phyloP scores from a whole-genome alignment of 768 basidiomycete species.

The Termitomyces sp. region DNA sequence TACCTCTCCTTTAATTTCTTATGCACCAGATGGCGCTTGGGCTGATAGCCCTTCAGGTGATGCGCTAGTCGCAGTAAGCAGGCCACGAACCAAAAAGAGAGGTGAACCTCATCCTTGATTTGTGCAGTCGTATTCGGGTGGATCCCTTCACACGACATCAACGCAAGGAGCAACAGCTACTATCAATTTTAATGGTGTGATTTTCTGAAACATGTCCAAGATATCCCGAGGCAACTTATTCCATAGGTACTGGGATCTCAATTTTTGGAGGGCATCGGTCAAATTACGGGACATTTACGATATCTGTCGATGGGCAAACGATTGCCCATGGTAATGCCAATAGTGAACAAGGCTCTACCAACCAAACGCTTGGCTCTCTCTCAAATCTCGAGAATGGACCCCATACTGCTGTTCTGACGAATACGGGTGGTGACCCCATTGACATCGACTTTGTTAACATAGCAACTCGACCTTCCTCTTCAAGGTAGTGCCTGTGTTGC shows the following conservation, averaged over 20 bases:
- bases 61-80: slow-evolving; percentile 33
- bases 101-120: background rate
- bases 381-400: slow-evolving; percentile 38
- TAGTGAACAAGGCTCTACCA: slow-evolving; percentile 19
- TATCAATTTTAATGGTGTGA: slow-evolving; percentile 46
- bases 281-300: slow-evolving; percentile 43
- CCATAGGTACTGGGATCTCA: slow-evolving; percentile 46
- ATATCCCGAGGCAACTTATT: background rate
- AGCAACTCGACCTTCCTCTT: slow-evolving; percentile 32
- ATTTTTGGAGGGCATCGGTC: slow-evolving; percentile 45
- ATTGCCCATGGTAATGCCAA: slow-evolving; percentile 32
- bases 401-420: slow-evolving; percentile 47
- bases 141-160: slow-evolving; percentile 41
- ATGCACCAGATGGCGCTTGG: slow-evolving; percentile 49
- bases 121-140: slow-evolving; percentile 39
- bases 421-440: slow-evolving; percentile 37
- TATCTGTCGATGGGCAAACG: slow-evolving; percentile 41
- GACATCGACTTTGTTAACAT: slow-evolving; percentile 51
- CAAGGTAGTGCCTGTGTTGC: slow-evolving; percentile 23
- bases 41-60: slow-evolving; percentile 38
- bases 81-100: background rate
- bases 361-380: slow-evolving; percentile 41
- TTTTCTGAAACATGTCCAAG: background rate
- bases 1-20: slow-evolving; percentile 50
- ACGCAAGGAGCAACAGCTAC: slow-evolving; percentile 45